These are phyloP conservation scores for Alternaria ventricosa DNA, from an alignment of 2,329 filamentous ascomycete species.

Conservation along the genomic window DNA sequence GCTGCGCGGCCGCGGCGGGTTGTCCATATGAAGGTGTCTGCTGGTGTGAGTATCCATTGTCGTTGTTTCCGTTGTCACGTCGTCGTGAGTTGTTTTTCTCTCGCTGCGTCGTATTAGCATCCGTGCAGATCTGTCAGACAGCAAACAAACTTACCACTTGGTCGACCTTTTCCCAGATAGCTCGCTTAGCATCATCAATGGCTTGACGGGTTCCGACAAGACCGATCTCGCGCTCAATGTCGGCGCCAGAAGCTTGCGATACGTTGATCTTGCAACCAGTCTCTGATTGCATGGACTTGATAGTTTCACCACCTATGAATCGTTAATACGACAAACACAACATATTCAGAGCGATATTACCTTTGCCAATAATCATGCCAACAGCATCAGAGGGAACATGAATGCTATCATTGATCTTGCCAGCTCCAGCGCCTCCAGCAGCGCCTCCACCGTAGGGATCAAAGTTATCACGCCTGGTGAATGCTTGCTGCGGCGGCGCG, in stretches of 20 bases:
- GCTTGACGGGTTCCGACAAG: conserved; percentile 79
- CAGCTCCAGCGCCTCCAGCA: conserved; percentile 22
- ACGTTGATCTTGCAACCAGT: conserved; percentile 97
- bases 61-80: conserved; percentile 48
- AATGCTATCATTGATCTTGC: conserved; percentile 80
- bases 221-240: conserved; percentile 84
- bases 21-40: conserved; percentile 47
- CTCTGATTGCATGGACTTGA: conserved; percentile 87
- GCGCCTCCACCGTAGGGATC: conserved; percentile 53
- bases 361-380: conserved; percentile 96
- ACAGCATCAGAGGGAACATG: conserved; percentile 89
- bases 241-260: conserved; percentile 78
- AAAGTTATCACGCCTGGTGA: conserved; percentile 46
- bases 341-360: conserved; percentile 36
- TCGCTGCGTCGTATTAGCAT: conserved; percentile 48
- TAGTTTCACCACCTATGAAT: conserved; percentile 76
- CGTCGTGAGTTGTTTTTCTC: conserved; percentile 55
- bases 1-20: conserved; percentile 38
- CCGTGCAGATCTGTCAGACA: background rate
- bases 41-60: conserved; percentile 57
- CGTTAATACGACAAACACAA: conserved; percentile 20
- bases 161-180: conserved; percentile 91
- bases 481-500: conserved; percentile 24
- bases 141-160: conserved; percentile 70
- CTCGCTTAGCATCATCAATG: conserved; percentile 79